Conservation (phyloP, 2,329 filamentous ascomycete species). For the Aspergillus tubingensis region DNA sequence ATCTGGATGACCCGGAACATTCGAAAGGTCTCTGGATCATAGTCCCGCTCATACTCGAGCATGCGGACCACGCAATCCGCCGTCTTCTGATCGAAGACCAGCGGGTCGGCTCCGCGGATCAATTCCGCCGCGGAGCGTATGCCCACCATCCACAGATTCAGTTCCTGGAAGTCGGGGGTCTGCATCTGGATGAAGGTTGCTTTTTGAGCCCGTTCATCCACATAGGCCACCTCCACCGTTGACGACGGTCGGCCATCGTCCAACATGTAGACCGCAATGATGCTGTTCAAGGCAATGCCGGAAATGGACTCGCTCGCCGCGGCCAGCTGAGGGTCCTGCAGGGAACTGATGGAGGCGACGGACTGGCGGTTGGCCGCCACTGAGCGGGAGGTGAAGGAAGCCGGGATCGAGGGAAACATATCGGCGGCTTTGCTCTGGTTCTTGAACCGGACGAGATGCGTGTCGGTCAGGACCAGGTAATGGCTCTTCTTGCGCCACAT, state of each 20-base stretch:
- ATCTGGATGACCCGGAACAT: conserved; percentile 70
- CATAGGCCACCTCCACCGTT: conserved; percentile 66
- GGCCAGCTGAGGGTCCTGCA: conserved; percentile 62
- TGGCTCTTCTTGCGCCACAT: conserved; percentile 74
- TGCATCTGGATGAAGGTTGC: conserved; percentile 65
- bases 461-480: conserved; percentile 70
- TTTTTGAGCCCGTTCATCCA: conserved; percentile 65
- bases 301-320: conserved; percentile 57
- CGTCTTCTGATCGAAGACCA: conserved; percentile 59
- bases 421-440: conserved; percentile 67
- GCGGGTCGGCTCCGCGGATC: conserved; percentile 53
- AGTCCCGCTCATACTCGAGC: conserved; percentile 67
- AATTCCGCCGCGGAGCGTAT: conserved; percentile 63
- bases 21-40: conserved; percentile 66
- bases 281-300: conserved; percentile 62
- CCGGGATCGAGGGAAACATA: conserved; percentile 57
- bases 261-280: conserved; percentile 67
- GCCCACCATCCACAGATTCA: conserved; percentile 64
- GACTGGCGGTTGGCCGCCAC: conserved; percentile 56
- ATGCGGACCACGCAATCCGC: conserved; percentile 64
- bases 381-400: conserved; percentile 37
- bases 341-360: conserved; percentile 60
- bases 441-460: conserved; percentile 68
- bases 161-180: conserved; percentile 64
- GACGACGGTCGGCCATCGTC: conserved; percentile 69